These are phyloP conservation scores for Yarrowia yakushimensis DNA, from an alignment of 805 yeast genomes.

Conservation along the genomic window DNA sequence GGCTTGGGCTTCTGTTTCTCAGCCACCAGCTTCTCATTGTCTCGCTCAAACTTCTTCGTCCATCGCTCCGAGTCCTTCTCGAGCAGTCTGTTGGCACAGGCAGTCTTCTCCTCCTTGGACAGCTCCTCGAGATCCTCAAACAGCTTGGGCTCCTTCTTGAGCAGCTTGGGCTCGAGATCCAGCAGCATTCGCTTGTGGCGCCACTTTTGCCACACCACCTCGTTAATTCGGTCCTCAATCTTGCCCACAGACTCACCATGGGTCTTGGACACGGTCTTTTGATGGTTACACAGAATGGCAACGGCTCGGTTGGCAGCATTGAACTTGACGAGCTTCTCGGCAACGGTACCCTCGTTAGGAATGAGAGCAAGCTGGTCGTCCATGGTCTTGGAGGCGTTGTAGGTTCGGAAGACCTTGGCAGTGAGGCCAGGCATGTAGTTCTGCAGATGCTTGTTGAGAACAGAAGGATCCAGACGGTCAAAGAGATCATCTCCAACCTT, in stretches of 20 bases:
- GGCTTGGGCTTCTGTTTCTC: slow-evolving; percentile 55
- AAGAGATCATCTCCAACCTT: slow-evolving; percentile 88
- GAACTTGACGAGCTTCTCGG: slow-evolving; percentile 80
- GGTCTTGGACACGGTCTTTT: slow-evolving; percentile 81
- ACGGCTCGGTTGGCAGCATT: slow-evolving; percentile 96
- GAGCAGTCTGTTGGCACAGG: slow-evolving; percentile 56
- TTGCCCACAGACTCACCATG: slow-evolving; percentile 80
- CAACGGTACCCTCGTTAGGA: slow-evolving; percentile 79
- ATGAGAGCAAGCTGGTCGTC: slow-evolving; percentile 87
- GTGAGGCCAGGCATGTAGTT: slow-evolving; percentile 89
- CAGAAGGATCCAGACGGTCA: slow-evolving; percentile 80
- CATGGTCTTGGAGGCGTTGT: slow-evolving; percentile 95
- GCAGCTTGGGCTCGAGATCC: slow-evolving; percentile 53
- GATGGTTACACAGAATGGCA: slow-evolving; percentile 95
- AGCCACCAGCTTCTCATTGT: slow-evolving; percentile 65
- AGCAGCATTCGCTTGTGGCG: slow-evolving; percentile 69
- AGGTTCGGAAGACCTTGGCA: slow-evolving; percentile 96
- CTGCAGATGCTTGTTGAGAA: slow-evolving; percentile 81
- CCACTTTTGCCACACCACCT: slow-evolving; percentile 79
- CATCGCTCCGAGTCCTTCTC: slow-evolving; percentile 65
- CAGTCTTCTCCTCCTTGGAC: slow-evolving; percentile 57
- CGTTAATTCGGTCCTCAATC: slow-evolving; percentile 71
- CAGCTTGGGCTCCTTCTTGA: slow-evolving; percentile 51
- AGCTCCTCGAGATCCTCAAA: slow-evolving; percentile 69
- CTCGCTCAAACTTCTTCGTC: slow-evolving; percentile 64